Evolutionary conservation across 148 eudicot species (phyloP).

Genomic region (Chenopodium quinoa): DNA sequence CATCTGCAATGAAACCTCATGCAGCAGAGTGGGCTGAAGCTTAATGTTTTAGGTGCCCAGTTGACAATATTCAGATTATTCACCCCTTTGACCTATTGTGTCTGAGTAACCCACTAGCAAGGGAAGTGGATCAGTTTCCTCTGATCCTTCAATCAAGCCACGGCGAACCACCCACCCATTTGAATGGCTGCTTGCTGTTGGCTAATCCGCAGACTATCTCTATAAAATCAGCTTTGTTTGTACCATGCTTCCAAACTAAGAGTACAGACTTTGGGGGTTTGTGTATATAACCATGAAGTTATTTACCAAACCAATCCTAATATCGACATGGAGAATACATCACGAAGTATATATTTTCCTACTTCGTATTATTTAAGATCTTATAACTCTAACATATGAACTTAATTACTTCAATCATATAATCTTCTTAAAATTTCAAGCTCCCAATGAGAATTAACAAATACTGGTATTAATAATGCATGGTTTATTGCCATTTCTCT

Average conservation of each 20-base stretch:
- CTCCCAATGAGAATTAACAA: too few relatives aligned
- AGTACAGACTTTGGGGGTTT: constrained; percentile 36
- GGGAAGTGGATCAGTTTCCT: constrained; percentile 19
- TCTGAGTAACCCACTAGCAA: constrained; percentile 33
- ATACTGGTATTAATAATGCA: too few relatives aligned
- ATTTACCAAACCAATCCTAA: too few relatives aligned
- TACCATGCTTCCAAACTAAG: constrained; percentile 50
- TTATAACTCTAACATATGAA: too few relatives aligned
- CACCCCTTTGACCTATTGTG: constrained; percentile 26
- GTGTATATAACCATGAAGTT: constrained; percentile 41
- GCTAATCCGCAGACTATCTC: constrained; percentile 45
- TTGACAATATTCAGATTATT: constrained; percentile 24
- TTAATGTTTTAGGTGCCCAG: constrained; percentile 51
- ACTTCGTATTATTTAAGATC: too few relatives aligned
- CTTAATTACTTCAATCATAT: too few relatives aligned
- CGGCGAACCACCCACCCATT: constrained; percentile 38
- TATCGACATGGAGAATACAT: too few relatives aligned
- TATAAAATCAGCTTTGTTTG: constrained; percentile 22
- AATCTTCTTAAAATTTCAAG: too few relatives aligned
- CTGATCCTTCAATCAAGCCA: constrained; percentile 8
- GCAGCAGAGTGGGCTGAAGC: constrained; percentile 40
- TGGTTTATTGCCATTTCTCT: too few relatives aligned
- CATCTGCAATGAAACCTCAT: constrained; percentile 49
- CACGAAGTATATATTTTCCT: too few relatives aligned
- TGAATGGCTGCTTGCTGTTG: constrained; percentile 38